Evolutionary conservation across 768 basidiomycete genomes (phyloP), one percentile per base, ranked within the genome.

Genomic region (Pulveroboletus frians): DNA sequence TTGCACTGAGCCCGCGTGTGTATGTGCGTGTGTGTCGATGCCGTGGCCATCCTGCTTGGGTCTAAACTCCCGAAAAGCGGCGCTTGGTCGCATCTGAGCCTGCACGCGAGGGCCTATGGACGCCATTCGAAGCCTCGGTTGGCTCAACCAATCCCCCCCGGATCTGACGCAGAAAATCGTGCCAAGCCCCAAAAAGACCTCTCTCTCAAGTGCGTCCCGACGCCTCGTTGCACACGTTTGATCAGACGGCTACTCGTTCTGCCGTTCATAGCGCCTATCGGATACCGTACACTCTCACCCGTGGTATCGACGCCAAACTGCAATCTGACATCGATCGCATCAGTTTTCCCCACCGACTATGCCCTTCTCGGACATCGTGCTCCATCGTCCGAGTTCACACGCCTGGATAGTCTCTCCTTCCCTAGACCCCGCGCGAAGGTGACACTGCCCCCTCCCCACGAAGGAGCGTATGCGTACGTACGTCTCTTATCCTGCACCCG

Each of bases 161-260:
- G 53, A 55, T 53, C 54, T 35, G 20, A 26, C 20, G 26, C 4
- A 26, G 23, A 23, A 23, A 23, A 23, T 5, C 23, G 23, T 23
- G 23, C 23, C 23, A 23, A 23, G 23, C n/a, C n/a, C n/a, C n/a
- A n/a, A n/a, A n/a, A n/a, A n/a, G 21, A 30, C 27, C 23, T n/a
- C 30, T 32, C 46, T 48, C 56, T 47, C 59, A 60, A 58, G 44
- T 60, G 59, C 59, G 59, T 47, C 52, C 29, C 31, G 55, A 58
- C 55, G 44, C 51, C 34, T 36, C 43, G 44, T 53, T 60, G 14
- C 59, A 51, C 52, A 43, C 48, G 52, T 58, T 44, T 53, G 46
- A 49, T 43, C 37, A 10, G 30, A 35, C 31, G 17, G 8, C 8
- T 11, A 39, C n/a, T n/a, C n/a, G 23, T 43, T 37, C 20, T 23